These are phyloP conservation scores for Mortierella alpina DNA, from an alignment of 192 early-diverging fungal species.

Conservation along the genomic window DNA sequence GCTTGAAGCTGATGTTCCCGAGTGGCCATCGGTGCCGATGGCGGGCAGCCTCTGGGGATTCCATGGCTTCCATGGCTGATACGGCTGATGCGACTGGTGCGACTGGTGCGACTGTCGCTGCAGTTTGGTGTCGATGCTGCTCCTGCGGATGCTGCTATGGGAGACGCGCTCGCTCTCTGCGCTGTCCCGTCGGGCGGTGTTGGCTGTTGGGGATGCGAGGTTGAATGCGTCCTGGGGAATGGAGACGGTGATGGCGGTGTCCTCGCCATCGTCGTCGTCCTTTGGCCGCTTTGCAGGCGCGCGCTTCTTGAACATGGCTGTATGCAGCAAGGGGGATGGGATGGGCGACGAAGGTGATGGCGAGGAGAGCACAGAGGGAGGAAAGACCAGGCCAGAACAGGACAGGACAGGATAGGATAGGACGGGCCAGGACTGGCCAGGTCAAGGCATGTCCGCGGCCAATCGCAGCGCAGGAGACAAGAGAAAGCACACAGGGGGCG, in stretches of 20 bases:
- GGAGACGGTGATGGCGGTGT: constrained; percentile 44
- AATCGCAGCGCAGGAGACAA: no score
- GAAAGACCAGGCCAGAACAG: no score
- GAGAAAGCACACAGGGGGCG: no score
- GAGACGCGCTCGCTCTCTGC: neutral
- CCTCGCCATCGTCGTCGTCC: constrained; percentile 17
- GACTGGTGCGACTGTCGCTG: neutral
- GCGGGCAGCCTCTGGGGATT: constrained; percentile 6
- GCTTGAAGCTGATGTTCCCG: neutral
- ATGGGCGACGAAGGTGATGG: neutral
- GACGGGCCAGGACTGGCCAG: no score
- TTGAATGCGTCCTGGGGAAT: constrained; percentile 30
- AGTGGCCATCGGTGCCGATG: neutral
- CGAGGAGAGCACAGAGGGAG: no score
- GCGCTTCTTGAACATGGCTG: constrained; percentile 46
- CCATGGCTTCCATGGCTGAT: constrained; percentile 33
- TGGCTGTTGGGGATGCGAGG: neutral
- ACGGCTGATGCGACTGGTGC: constrained; percentile 2
- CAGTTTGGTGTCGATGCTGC: neutral
- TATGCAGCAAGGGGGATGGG: neutral
- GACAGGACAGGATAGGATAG: no score
- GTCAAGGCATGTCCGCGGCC: no score
- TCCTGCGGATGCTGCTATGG: constrained; percentile 4
- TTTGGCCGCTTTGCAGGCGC: constrained; percentile 8
- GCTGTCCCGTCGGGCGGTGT: neutral